Evolutionary conservation across 2,329 filamentous ascomycete species (phyloP), one percentile per base, ranked within the genome.

Genomic region (Pyricularia pennisetigena): DNA sequence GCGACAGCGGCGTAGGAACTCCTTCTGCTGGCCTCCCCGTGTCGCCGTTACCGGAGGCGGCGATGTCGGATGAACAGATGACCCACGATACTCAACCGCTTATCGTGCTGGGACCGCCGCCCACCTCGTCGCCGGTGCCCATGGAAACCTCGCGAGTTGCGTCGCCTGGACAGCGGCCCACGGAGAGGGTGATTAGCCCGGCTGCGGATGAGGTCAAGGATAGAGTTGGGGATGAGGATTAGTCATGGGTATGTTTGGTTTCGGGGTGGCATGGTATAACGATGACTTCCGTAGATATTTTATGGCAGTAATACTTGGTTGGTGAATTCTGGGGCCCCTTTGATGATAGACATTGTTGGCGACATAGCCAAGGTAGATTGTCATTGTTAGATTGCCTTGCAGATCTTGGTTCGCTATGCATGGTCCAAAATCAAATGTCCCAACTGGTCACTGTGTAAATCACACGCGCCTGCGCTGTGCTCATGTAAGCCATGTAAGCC

Each of bases 221-320:
- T 69, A 84, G 84, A 74, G 79, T 84, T 54, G 80, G 82, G 12
- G 83, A 85, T 67, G 82, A 85, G 73, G 83, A 85, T 70, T 84
- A 67, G 24, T 14, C 24, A 28, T 5, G 9, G 26, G 16, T n/a
- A n/a, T 1, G n/a, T n/a, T 54, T 54, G 41, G 41, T n/a, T 7
- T 54, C 29, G 23, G 26, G 12, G 3, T 29, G 24, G 10, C 29
- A 4, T 14, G 26, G 12, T 24, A 61, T 12, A 1, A 24, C 24
- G 14, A 28, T 2, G 14, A 20, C 29, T 62, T 16, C 28, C 26
- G 26, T 28, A 14, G 12, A 26, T 24, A 7, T 62, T 62, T 29
- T 3, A 6, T 28, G 24, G 10, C 20, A 62, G 41, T 54, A 54
- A 54, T 54, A 54, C 12, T n/a, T n/a, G 16, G 41, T n/a, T 7